Conservation (phyloP, 2,329 filamentous ascomycete genomes). For the Penicillium hesseltinei region DNA sequence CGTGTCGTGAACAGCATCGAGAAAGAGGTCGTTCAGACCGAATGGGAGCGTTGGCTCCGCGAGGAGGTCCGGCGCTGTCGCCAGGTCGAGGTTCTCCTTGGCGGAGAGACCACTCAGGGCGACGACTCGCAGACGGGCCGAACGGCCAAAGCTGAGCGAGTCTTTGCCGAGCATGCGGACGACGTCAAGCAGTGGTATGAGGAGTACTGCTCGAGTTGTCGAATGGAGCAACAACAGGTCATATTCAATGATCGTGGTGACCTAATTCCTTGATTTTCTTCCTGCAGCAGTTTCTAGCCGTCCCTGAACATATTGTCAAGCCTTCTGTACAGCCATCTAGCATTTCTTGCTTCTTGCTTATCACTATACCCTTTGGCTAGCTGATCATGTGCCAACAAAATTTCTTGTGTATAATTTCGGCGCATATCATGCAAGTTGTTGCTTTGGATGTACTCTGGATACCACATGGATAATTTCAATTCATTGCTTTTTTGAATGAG, state of each 20-base stretch:
- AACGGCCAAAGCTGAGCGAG: slow-evolving; percentile 25
- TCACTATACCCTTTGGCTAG: slow-evolving; percentile 33
- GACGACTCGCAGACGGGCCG: slow-evolving; percentile 25
- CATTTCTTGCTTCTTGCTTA: slow-evolving; percentile 14
- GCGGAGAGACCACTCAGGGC: slow-evolving; percentile 22
- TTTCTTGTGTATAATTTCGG: slow-evolving; percentile 14
- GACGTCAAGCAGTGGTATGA: slow-evolving; percentile 57
- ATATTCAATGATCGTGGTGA: slow-evolving; percentile 21
- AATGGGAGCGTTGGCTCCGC: slow-evolving; percentile 90
- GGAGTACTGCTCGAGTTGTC: slow-evolving; percentile 63
- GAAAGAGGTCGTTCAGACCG: slow-evolving; percentile 76
- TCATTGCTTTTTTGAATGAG: slow-evolving; percentile 5
- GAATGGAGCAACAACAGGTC: slow-evolving; percentile 41
- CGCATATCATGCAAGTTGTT: slow-evolving; percentile 5
- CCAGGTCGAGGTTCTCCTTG: slow-evolving; percentile 54
- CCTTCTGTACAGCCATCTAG: slow-evolving; percentile 8
- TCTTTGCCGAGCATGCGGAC: slow-evolving; percentile 38
- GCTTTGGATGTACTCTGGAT: neutral
- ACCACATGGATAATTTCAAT: slow-evolving; percentile 1
- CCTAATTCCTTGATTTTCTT: slow-evolving; percentile 19
- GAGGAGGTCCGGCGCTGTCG: slow-evolving; percentile 76
- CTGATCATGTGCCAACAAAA: slow-evolving; percentile 2
- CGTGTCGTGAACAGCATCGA: slow-evolving; percentile 87
- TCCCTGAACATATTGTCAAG: slow-evolving; percentile 2
- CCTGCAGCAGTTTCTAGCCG: neutral